Evolutionary conservation across 805 yeast genomes (phyloP).

Genomic region (Wickerhamiella spandovensis): DNA sequence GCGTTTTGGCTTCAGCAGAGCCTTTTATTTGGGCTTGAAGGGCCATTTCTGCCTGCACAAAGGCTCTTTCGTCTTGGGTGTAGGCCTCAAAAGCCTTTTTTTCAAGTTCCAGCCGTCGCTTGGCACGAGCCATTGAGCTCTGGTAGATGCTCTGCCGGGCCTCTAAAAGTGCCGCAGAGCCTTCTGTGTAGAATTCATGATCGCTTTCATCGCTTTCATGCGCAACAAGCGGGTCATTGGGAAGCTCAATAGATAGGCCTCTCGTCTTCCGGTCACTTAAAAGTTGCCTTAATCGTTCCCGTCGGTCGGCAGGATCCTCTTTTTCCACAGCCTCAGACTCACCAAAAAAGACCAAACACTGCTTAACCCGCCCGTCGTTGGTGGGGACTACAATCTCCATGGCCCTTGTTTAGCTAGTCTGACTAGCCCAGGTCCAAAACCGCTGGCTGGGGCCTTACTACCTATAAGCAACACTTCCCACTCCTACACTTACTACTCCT

Average conservation of each 20-base stretch:
- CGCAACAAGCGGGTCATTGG: background rate
- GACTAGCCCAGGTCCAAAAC: too few species aligned
- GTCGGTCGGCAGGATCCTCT: background rate
- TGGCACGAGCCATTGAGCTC: conserved; percentile 37
- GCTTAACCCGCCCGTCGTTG: background rate
- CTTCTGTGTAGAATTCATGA: background rate
- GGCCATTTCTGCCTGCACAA: conserved; percentile 30
- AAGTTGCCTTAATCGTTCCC: background rate
- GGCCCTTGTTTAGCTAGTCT: too few species aligned
- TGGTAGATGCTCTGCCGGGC: conserved; percentile 41
- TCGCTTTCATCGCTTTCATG: background rate
- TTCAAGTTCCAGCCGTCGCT: conserved; percentile 29
- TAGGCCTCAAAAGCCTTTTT: conserved; percentile 17
- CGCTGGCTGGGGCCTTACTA: too few species aligned
- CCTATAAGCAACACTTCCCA: too few species aligned
- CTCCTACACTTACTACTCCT: too few species aligned
- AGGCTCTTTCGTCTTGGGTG: conserved; percentile 20
- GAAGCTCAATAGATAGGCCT: background rate
- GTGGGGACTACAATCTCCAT: background rate
- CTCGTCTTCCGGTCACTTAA: background rate
- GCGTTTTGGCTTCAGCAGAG: conserved; percentile 32
- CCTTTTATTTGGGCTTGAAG: too few species aligned
- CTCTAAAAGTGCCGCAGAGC: conserved; percentile 30
- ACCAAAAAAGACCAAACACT: background rate
- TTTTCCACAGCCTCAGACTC: background rate